Conservation (phyloP, 306 rosid genomes). For the Cercis canadensis region DNA sequence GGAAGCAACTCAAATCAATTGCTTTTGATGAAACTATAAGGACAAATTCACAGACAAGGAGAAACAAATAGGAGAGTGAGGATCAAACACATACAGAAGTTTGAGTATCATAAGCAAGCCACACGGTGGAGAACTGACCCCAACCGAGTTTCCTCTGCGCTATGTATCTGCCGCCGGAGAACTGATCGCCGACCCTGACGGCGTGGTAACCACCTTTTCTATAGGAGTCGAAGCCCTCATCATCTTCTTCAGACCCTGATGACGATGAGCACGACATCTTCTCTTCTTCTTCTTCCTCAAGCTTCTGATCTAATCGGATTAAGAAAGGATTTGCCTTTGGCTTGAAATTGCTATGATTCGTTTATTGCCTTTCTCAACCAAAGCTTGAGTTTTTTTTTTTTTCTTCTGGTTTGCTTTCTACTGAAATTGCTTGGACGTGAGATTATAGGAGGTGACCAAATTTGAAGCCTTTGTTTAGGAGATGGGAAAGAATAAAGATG, state of each 20-base stretch:
- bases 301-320: conserved; percentile 41
- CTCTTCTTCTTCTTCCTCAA: conserved; percentile 13
- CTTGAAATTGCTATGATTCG: conserved; percentile 15
- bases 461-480: conserved; percentile 49
- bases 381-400: neutral
- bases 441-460: conserved; percentile 33
- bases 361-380: neutral
- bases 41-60: neutral
- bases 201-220: conserved; percentile 98
- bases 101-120: conserved; percentile 90
- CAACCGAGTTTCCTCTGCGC: conserved; percentile 96
- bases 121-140: conserved; percentile 98
- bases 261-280: conserved; percentile 91
- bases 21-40: neutral
- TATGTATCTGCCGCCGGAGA: conserved; percentile 84
- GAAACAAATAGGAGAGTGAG: neutral
- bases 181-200: conserved; percentile 86
- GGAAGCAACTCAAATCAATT: conserved; percentile 17
- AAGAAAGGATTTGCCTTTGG: conserved; percentile 12
- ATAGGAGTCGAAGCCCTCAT: conserved; percentile 90
- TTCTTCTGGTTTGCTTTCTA: too few relatives aligned
- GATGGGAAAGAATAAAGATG: conserved; percentile 1
- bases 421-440: conserved; percentile 23
- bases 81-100: conserved; percentile 61
- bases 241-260: conserved; percentile 94